Evolutionary conservation across 805 yeast species (phyloP).

Genomic region (Kodamaea sagamina): DNA sequence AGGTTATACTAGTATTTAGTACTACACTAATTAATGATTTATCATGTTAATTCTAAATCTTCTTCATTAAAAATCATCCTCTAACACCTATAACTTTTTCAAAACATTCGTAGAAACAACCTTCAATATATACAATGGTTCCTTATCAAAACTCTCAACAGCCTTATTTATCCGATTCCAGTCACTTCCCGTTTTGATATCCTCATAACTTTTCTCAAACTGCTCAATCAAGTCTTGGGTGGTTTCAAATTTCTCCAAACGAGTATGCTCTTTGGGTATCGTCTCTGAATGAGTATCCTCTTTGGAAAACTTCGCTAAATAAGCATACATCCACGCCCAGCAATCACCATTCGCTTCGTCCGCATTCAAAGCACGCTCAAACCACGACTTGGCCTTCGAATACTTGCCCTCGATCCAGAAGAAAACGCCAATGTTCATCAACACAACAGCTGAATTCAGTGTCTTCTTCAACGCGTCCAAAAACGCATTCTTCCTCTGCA

Average conservation of each 20-base stretch:
- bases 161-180: constrained; percentile 59
- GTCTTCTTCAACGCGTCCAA: constrained; percentile 73
- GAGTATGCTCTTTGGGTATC: too few relatives aligned
- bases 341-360: constrained; percentile 69
- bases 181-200: constrained; percentile 58
- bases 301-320: constrained; percentile 39
- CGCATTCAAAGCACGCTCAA: constrained; percentile 62
- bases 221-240: constrained; percentile 39
- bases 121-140: constrained; percentile 43
- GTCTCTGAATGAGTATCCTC: too few relatives aligned
- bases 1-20: too few relatives aligned
- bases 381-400: constrained; percentile 69
- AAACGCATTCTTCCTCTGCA: constrained; percentile 57
- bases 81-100: constrained; percentile 6
- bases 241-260: constrained; percentile 39
- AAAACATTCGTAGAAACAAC: constrained; percentile 16
- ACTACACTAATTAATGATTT: too few relatives aligned
- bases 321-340: constrained; percentile 67
- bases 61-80: too few relatives aligned
- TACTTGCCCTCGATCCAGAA: constrained; percentile 68
- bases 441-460: constrained; percentile 56
- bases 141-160: constrained; percentile 46
- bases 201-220: constrained; percentile 35
- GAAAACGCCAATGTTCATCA: constrained; percentile 64
- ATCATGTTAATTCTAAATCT: too few relatives aligned